phyloP scores from a whole-genome alignment of 2,329 filamentous ascomycete genomes.

The Clonostachys rosea region DNA sequence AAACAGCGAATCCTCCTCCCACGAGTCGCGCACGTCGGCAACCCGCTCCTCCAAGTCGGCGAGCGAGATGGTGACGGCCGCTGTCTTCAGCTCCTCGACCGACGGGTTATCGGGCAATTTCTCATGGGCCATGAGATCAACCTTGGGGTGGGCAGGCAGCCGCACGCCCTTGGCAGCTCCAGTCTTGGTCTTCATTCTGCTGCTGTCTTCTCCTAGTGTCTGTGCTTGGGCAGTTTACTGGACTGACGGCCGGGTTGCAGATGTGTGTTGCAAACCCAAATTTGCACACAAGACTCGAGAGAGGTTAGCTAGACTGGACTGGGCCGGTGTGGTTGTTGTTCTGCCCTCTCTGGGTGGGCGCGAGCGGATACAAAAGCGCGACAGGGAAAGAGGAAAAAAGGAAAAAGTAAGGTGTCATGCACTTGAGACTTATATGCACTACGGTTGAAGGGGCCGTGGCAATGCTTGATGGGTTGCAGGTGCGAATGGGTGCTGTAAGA shows the following conservation, averaged over 20 bases:
- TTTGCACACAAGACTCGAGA: no score
- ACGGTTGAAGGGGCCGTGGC: no score
- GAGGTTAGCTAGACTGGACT: no score
- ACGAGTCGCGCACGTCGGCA: slow-evolving; percentile 47
- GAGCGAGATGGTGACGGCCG: slow-evolving; percentile 26
- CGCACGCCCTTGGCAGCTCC: slow-evolving; percentile 17
- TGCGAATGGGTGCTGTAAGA: no score
- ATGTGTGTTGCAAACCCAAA: no score
- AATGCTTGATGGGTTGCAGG: no score
- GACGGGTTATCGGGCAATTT: slow-evolving; percentile 24
- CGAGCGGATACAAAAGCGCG: background rate
- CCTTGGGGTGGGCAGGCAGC: slow-evolving; percentile 21
- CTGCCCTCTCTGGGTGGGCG: no score
- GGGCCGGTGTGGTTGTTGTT: no score
- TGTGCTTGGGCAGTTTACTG: no score
- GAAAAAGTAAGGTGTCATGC: background rate
- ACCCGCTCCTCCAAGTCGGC: slow-evolving; percentile 46
- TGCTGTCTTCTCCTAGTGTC: no score
- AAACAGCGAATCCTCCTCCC: slow-evolving; percentile 61
- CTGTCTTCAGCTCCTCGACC: slow-evolving; percentile 25
- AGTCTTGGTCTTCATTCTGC: background rate
- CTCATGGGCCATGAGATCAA: slow-evolving; percentile 26
- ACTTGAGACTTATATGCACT: no score
- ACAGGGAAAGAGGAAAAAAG: background rate
- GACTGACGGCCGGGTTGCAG: no score